Base-by-base conservation (phyloP, 805 yeast genomes). In the Ogataea pini region DNA sequence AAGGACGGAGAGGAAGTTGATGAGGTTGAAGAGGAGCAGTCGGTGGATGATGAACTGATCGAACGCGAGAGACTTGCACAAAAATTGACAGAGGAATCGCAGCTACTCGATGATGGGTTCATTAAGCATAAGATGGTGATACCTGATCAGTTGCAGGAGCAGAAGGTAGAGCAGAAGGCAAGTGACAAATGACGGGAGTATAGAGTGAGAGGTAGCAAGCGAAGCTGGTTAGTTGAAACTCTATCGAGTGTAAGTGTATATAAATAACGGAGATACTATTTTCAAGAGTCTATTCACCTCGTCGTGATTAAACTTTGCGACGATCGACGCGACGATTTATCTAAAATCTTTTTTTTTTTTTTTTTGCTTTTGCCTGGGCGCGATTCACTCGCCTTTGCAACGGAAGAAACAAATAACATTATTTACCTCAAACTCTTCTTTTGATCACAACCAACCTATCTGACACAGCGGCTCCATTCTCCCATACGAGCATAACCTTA, bases 101-200 rank as follows among this genome's bases (percentile, higher is more conserved):
- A 51, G 19, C 37, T 49, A 4, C 27, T 60, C 29, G 49, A 44
- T 3, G 60, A 53, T 28, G 49, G 51, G 33, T 54, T 60, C 28
- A 43, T 60, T 44, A 59, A 54, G 41, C 58, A 54, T 22, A 49
- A 55, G 33, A 25, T 50, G n/a, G 51, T 54, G 17, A 52, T 61
- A 12, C 58, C 60, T 9, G 55, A 61, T 20, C 37, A 34, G 3
- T 18, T 34, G 9, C 3, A 34, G 37, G 14, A 16, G n/a, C 12
- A 34, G 20, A 12, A 17, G 20, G 37, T 4, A 13, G 36, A 19
- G 24, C 3, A 19, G 24, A 9, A 17, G 37, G 24, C 5, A 6
- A 22, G 25, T 22, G 7, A 8, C 8, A 22, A 22, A 22, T 7
- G 37, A 34, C 5, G 14, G n/a, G n/a, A n/a, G n/a, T n/a, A n/a